Evolutionary conservation across 371 early-diverging fungal genomes (phyloP).

Genomic region (Lichtheimia ornata): DNA sequence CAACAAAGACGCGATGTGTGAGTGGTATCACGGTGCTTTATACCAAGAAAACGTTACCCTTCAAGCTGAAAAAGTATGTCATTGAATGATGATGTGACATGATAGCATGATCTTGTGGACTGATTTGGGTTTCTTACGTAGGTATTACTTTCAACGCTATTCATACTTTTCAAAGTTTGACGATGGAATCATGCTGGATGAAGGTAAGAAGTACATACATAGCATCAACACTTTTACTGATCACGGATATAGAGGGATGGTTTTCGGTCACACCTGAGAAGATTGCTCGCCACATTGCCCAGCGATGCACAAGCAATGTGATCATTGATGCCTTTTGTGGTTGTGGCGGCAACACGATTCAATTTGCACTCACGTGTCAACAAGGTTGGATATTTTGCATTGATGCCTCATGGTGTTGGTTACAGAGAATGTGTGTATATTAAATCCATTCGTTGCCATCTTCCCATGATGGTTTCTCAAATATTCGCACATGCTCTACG

Average conservation of each 20-base stretch:
- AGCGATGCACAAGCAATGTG: slow-evolving; percentile 66
- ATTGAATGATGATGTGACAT: background rate
- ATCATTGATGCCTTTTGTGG: slow-evolving; percentile 96
- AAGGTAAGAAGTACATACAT: slow-evolving; percentile 49
- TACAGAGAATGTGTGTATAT: too few relatives aligned
- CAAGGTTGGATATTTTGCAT: slow-evolving; percentile 38
- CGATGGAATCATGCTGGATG: slow-evolving; percentile 83
- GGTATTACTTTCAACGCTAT: slow-evolving; percentile 87
- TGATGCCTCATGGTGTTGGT: too few relatives aligned
- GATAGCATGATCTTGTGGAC: background rate
- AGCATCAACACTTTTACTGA: too few relatives aligned
- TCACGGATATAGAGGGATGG: slow-evolving; percentile 75
- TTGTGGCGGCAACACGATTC: slow-evolving; percentile 94
- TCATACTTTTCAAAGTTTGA: slow-evolving; percentile 82
- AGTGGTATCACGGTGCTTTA: slow-evolving; percentile 28
- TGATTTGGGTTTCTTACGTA: slow-evolving; percentile 23
- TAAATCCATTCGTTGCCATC: background rate
- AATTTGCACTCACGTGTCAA: slow-evolving; percentile 87
- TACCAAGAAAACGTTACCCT: slow-evolving; percentile 24
- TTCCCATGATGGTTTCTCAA: background rate
- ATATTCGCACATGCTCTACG: background rate
- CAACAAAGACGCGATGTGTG: slow-evolving; percentile 5
- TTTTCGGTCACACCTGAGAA: slow-evolving; percentile 95
- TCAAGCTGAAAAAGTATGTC: slow-evolving; percentile 32
- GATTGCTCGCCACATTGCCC: slow-evolving; percentile 84